Percentiles rank a stretch among this genome's conserved stretches.
Conservation (phyloP, 495 filamentous ascomycete species). For the Aspergillus diversus region DNA sequence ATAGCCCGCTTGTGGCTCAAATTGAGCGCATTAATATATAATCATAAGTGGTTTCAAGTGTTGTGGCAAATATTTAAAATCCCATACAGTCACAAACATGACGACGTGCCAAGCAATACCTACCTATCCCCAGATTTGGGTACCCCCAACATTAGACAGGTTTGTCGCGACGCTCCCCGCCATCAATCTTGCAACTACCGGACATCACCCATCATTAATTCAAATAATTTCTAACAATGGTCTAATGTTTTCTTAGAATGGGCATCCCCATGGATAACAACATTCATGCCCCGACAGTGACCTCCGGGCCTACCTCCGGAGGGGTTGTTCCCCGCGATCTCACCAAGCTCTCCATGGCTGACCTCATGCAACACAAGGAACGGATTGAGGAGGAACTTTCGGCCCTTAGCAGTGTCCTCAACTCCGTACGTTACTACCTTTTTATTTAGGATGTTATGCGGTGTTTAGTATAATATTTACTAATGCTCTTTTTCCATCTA, state of each 20-base stretch:
- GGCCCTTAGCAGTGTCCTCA: slow-evolving; percentile 80
- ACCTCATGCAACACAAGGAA: slow-evolving; percentile 76
- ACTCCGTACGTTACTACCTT: slow-evolving; percentile 64
- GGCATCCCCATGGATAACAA: slow-evolving; percentile 64
- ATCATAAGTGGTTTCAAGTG: neutral
- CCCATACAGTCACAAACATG: neutral
- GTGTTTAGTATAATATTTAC: neutral
- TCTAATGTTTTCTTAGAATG: slow-evolving; percentile 33
- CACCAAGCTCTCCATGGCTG: slow-evolving; percentile 61
- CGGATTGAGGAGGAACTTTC: slow-evolving; percentile 81
- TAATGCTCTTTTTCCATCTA: slow-evolving; percentile 39
- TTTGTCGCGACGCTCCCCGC: slow-evolving; percentile 12
- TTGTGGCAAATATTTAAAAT: neutral
- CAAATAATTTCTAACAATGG: slow-evolving; percentile 16
- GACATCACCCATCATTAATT: neutral
- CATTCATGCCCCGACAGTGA: slow-evolving; percentile 74
- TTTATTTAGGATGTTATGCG: neutral
- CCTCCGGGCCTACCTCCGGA: slow-evolving; percentile 69
- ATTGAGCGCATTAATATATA: neutral
- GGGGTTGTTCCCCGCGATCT: slow-evolving; percentile 55
- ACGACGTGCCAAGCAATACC: slow-evolving; percentile 14
- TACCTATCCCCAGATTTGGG: neutral
- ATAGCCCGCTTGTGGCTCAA: neutral
- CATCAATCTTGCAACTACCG: slow-evolving; percentile 13
- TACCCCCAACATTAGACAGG: neutral